phyloP scores from a whole-genome alignment of 805 yeast species.

The Yarrowia bubula region DNA sequence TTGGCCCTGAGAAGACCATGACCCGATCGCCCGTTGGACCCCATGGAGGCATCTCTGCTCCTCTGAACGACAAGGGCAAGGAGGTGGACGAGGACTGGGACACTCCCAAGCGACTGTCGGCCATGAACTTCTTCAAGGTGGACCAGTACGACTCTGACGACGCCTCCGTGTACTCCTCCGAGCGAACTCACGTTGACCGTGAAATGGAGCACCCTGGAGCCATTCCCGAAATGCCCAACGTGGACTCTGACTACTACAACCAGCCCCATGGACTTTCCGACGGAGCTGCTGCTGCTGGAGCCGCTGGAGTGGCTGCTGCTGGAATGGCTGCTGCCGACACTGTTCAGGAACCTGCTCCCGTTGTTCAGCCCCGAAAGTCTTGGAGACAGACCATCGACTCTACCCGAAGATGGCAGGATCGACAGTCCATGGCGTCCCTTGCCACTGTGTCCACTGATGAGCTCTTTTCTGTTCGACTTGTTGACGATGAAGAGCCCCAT shows the following conservation, averaged over 20 bases:
- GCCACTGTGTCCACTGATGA: slow-evolving; percentile 87
- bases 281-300: slow-evolving; percentile 18
- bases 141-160: slow-evolving; percentile 31
- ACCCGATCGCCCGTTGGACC: slow-evolving; percentile 28
- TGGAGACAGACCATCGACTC: slow-evolving; percentile 54
- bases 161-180: slow-evolving; percentile 15
- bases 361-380: slow-evolving; percentile 46
- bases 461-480: slow-evolving; percentile 72
- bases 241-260: slow-evolving; percentile 12
- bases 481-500: slow-evolving; percentile 43
- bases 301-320: slow-evolving; percentile 21
- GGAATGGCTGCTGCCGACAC: slow-evolving; percentile 1
- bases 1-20: slow-evolving; percentile 26
- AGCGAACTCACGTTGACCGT: slow-evolving; percentile 21
- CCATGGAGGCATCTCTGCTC: slow-evolving; percentile 23
- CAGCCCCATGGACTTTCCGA: slow-evolving; percentile 12
- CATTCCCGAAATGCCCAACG: slow-evolving; percentile 10
- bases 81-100: slow-evolving; percentile 36
- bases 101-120: slow-evolving; percentile 41
- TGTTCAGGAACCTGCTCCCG: slow-evolving; percentile 11
- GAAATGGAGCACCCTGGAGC: neutral
- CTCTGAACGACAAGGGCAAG: slow-evolving; percentile 33
- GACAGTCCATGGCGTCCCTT: slow-evolving; percentile 67
- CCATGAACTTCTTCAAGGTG: slow-evolving; percentile 41
- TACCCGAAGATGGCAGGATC: slow-evolving; percentile 45